Conservation (phyloP, 129 eudicot species). For the Logfia minima region DNA sequence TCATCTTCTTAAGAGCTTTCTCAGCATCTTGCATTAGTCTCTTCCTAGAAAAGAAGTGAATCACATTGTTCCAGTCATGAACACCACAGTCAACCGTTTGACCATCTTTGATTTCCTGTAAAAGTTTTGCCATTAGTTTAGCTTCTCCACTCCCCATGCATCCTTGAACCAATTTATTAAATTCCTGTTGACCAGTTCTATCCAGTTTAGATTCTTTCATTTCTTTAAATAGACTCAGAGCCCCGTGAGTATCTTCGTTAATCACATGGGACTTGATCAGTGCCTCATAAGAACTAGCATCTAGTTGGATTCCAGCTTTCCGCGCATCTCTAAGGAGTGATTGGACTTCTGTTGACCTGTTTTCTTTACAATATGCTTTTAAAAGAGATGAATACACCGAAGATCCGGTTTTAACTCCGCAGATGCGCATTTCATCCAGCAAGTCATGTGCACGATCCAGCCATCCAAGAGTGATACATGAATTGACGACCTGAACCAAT, state of each 20-base stretch:
- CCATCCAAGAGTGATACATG: slow-evolving; percentile 82
- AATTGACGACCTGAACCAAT: slow-evolving; percentile 68
- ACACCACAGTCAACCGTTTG: slow-evolving; percentile 64
- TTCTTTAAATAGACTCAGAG: slow-evolving; percentile 81
- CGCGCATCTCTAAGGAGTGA: slow-evolving; percentile 79
- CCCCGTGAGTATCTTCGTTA: slow-evolving; percentile 62
- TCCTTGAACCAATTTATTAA: slow-evolving; percentile 49
- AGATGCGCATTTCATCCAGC: slow-evolving; percentile 77
- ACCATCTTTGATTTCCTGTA: slow-evolving; percentile 78
- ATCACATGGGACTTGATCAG: slow-evolving; percentile 61
- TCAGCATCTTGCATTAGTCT: slow-evolving; percentile 92
- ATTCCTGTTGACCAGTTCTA: slow-evolving; percentile 49
- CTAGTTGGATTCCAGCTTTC: slow-evolving; percentile 80
- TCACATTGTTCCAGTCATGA: slow-evolving; percentile 91
- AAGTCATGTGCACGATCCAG: slow-evolving; percentile 87
- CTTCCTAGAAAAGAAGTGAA: slow-evolving; percentile 84
- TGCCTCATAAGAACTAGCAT: slow-evolving; percentile 66
- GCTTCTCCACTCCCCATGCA: slow-evolving; percentile 53
- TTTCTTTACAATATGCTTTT: slow-evolving; percentile 79
- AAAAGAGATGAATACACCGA: slow-evolving; percentile 70
- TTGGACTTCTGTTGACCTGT: slow-evolving; percentile 48
- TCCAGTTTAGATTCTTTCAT: slow-evolving; percentile 84
- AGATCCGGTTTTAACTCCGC: slow-evolving; percentile 64
- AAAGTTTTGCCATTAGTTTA: slow-evolving; percentile 66
- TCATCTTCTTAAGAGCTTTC: slow-evolving; percentile 92